phyloP scores from a whole-genome alignment of 345 rosid genomes.

The Populus nigra region DNA sequence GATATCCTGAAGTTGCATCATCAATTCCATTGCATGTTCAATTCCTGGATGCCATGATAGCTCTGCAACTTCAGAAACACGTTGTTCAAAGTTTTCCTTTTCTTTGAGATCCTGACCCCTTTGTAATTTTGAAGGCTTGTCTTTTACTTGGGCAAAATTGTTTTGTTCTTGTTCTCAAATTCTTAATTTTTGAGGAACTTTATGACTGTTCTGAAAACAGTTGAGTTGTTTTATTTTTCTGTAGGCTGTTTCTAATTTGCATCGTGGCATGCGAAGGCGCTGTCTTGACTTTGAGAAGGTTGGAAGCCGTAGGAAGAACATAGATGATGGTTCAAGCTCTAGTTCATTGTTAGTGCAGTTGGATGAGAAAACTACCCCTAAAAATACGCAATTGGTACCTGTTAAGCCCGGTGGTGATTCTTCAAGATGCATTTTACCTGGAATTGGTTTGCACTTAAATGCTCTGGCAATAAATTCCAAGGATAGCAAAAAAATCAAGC shows the following conservation, averaged over 20 bases:
- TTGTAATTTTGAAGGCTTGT: not conserved
- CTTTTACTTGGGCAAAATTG: not conserved
- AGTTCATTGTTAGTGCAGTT: constrained; percentile 25
- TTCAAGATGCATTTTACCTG: constrained; percentile 60
- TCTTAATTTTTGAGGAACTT: not conserved
- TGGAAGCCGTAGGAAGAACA: constrained; percentile 52
- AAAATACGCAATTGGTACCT: constrained; percentile 38
- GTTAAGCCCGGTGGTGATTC: constrained; percentile 45
- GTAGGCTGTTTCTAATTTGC: constrained; percentile 56
- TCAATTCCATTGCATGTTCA: not conserved
- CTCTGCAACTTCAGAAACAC: not conserved
- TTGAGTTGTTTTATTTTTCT: constrained; percentile 16
- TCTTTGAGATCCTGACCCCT: not conserved
- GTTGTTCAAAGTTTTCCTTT: not conserved
- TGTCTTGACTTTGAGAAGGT: constrained; percentile 85
- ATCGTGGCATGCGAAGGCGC: constrained; percentile 87
- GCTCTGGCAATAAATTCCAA: constrained; percentile 58
- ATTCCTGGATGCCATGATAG: not conserved
- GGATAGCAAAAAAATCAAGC: constrained; percentile 37
- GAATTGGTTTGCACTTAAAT: constrained; percentile 93
- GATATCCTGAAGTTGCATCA: not conserved
- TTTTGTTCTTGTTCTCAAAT: not conserved
- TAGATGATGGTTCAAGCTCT: constrained; percentile 30
- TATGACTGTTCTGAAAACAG: not conserved
- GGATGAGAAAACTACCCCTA: constrained; percentile 24